Base-by-base conservation (phyloP, 768 basidiomycete genomes). In the Mycena venus region DNA sequence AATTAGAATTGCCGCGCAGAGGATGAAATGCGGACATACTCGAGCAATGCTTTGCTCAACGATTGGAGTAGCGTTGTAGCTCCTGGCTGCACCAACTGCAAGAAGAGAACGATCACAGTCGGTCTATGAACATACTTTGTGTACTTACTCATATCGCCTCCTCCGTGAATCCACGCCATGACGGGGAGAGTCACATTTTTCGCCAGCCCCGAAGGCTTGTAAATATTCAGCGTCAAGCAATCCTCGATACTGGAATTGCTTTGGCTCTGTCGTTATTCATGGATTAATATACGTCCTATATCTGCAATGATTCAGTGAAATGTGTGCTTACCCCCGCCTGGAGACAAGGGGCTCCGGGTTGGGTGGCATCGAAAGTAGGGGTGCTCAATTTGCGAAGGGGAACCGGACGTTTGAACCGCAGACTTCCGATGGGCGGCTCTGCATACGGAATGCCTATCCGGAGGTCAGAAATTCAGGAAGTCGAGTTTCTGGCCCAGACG, bases 191-290 rank as follows among this genome's bases (percentile, higher is more conserved):
- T 40, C 11, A 34, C 62, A n/a, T 69, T 55, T 2, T 56, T 1
- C 8, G 58, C 31, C 11, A 79, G 0, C 4, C 84, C 84, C 2
- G 80, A 75, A 0, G 90, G 90, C 9, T 83, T 80, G 61, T 83
- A 86, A 32, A 91, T 79, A 77, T 90, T 90, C 56, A 90, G 72
- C 8, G 80, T 85, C 53, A 91, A 79, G 73, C 89, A 90, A 74
- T 90, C 85, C 75, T 91, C 90, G 2, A 83, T 85, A 34, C 81
- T 77, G 11, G 68, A 32, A 80, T 32, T 34, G 21, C 27, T 49
- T 19, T 61, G 64, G 21, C 27, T 14, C 17, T 58, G 40, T 36
- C 71, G 25, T 15, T 27, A 15, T 25, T 2, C 25, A 14, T 21
- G 1, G 47, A 29, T 15, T 6, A 3, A 12, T n/a, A n/a, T n/a